Conservation (phyloP, 257 asterid genomes). For the Solanum chiquidenum region DNA sequence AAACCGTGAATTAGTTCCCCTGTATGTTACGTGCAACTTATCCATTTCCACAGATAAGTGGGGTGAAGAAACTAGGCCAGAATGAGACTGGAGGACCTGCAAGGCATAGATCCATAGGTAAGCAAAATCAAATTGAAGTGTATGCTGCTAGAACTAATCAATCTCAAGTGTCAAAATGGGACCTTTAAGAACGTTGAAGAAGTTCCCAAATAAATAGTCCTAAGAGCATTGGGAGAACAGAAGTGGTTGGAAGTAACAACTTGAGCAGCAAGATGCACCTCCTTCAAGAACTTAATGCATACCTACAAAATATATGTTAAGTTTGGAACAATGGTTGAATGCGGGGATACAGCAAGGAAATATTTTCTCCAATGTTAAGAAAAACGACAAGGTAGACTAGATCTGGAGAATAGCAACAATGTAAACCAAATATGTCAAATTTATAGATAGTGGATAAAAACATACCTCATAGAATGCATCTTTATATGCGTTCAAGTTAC, state of each 20-base stretch:
- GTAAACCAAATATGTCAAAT: background rate
- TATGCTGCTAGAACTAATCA: background rate
- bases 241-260: conserved; percentile 47
- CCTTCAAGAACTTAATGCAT: conserved; percentile 76
- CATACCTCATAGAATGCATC: conserved; percentile 72
- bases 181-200: conserved; percentile 74
- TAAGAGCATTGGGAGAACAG: conserved; percentile 38
- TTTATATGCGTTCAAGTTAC: conserved; percentile 37
- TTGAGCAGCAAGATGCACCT: conserved; percentile 47
- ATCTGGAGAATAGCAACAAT: background rate
- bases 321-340: background rate
- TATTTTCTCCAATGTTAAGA: background rate
- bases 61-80: conserved; percentile 37
- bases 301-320: conserved; percentile 37
- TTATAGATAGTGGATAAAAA: background rate
- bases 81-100: conserved; percentile 82
- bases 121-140: background rate
- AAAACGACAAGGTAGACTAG: background rate
- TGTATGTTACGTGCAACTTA: conserved; percentile 37
- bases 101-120: conserved; percentile 1
- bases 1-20: conserved; percentile 40
- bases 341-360: background rate
- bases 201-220: conserved; percentile 52
- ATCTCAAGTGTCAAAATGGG: background rate
- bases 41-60: conserved; percentile 62